A percentile compares a stretch with the other conserved stretches of the same genome.
Conservation (phyloP, 2,329 filamentous ascomycete species). For the Chalaropsis ovoidea region DNA sequence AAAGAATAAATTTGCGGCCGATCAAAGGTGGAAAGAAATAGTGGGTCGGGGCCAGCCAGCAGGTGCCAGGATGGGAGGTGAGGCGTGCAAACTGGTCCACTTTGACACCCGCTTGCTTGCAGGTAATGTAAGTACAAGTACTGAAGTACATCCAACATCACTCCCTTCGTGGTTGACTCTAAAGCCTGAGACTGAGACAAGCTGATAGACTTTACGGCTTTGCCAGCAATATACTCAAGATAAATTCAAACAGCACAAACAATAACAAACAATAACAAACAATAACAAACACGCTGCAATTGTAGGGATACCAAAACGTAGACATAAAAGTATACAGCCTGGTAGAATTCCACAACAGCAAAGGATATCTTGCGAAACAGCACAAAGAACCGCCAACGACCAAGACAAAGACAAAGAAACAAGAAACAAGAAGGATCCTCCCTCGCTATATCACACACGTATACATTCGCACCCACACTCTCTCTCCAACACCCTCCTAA, state of each 20-base stretch:
- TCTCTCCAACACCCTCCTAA: background rate
- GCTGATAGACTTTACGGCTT: background rate
- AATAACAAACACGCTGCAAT: background rate
- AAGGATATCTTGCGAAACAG: conserved; percentile 8
- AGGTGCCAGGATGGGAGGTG: background rate
- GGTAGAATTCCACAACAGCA: background rate
- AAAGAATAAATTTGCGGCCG: conserved; percentile 17
- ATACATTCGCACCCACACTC: background rate
- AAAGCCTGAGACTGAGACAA: background rate
- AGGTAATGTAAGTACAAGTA: background rate
- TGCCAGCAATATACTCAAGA: background rate
- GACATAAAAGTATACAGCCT: background rate
- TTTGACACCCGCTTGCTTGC: background rate
- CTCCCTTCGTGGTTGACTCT: background rate
- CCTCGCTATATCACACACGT: background rate
- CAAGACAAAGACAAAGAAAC: background rate
- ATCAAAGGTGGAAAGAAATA: background rate
- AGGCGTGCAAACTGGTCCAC: background rate
- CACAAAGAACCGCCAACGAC: background rate
- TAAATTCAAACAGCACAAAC: too few species aligned
- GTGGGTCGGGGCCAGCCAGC: background rate
- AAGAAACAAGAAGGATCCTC: conserved; percentile 9
- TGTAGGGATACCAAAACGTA: background rate
- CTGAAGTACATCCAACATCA: too few species aligned
- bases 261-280: background rate